Percentiles rank a stretch among this genome's conserved stretches.
Evolutionary conservation across 306 rosid genomes (phyloP).

Genomic region (Trifolium fragiferum): DNA sequence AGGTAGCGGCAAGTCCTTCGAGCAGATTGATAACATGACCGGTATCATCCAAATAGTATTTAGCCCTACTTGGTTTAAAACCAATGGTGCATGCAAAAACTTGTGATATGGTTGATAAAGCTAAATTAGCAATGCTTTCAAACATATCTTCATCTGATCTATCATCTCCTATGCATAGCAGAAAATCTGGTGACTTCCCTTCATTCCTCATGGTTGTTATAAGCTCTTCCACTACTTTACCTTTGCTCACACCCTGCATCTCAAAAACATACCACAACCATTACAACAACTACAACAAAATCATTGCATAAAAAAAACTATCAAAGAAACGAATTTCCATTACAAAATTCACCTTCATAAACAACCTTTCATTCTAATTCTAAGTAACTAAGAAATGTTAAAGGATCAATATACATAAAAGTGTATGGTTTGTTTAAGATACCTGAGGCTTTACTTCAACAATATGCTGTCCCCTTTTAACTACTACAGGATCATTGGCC

Average conservation of each 20-base stretch:
- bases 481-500: slow-evolving; percentile 76
- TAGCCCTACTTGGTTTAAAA: slow-evolving; percentile 77
- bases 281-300: neutral
- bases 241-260: slow-evolving; percentile 78
- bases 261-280: slow-evolving; percentile 11
- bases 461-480: slow-evolving; percentile 71
- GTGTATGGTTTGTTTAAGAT: neutral
- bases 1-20: slow-evolving; percentile 52
- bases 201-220: slow-evolving; percentile 55
- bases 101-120: slow-evolving; percentile 46
- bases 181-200: slow-evolving; percentile 67
- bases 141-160: slow-evolving; percentile 81
- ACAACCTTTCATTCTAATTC: neutral
- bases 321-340: neutral
- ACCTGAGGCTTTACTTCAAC: slow-evolving; percentile 90
- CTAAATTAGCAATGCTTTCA: slow-evolving; percentile 55
- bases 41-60: slow-evolving; percentile 71
- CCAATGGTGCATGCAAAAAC: slow-evolving; percentile 76
- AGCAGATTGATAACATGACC: slow-evolving; percentile 64
- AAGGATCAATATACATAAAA: neutral
- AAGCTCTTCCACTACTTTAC: slow-evolving; percentile 64
- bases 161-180: slow-evolving; percentile 77
- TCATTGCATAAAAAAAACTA: neutral
- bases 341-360: neutral
- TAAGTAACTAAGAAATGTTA: neutral